phyloP scores from a whole-genome alignment of 805 yeast species.

The Kazachstania viticola region DNA sequence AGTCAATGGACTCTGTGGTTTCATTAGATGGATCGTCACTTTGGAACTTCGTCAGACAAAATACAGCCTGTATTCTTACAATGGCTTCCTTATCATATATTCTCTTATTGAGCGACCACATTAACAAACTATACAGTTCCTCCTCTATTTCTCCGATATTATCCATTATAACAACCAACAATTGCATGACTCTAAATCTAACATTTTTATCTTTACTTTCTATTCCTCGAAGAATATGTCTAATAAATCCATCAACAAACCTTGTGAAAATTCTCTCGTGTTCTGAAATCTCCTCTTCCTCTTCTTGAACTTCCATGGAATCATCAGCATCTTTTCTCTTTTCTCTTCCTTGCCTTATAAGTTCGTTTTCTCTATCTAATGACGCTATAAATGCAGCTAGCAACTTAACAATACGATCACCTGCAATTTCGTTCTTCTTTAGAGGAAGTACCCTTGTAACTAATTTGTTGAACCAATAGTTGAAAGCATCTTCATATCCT shows the following conservation, averaged over 20 bases:
- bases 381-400: slow-evolving; percentile 46
- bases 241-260: slow-evolving; percentile 50
- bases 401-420: slow-evolving; percentile 66
- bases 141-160: slow-evolving; percentile 67
- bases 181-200: slow-evolving; percentile 67
- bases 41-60: slow-evolving; percentile 71
- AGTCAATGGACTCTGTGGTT: slow-evolving; percentile 25
- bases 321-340: slow-evolving; percentile 12
- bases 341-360: slow-evolving; percentile 11
- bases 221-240: slow-evolving; percentile 65
- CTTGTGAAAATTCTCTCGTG: slow-evolving; percentile 34
- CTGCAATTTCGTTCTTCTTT: slow-evolving; percentile 58
- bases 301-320: slow-evolving; percentile 16
- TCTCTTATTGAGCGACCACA: slow-evolving; percentile 50
- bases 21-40: slow-evolving; percentile 30
- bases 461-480: slow-evolving; percentile 45
- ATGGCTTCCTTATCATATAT: slow-evolving; percentile 63
- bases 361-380: slow-evolving; percentile 23
- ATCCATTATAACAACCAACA: slow-evolving; percentile 59
- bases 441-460: slow-evolving; percentile 55
- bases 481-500: slow-evolving; percentile 47
- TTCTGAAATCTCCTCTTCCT: slow-evolving; percentile 19
- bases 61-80: slow-evolving; percentile 76
- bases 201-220: slow-evolving; percentile 69
- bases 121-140: slow-evolving; percentile 51